Conservation (phyloP, 345 rosid species). For the Sapria himalayana region DNA sequence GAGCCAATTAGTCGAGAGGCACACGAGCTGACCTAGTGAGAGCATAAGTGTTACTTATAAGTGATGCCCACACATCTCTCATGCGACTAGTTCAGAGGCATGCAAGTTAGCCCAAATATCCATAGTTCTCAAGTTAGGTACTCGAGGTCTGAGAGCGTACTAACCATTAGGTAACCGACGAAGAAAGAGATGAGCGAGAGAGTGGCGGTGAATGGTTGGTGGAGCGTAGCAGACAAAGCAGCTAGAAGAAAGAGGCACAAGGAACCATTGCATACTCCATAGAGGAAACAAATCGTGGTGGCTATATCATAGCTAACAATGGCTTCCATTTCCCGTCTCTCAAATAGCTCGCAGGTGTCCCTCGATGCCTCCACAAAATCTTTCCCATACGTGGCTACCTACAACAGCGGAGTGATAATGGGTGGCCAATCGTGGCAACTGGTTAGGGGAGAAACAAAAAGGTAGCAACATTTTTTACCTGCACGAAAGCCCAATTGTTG, state of each 20-base stretch:
- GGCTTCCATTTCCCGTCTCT: slow-evolving; percentile 29
- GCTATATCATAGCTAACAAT: slow-evolving; percentile 76
- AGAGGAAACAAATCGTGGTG: slow-evolving; percentile 81
- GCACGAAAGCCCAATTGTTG: slow-evolving; percentile 98
- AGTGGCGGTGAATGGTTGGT: slow-evolving; percentile 54
- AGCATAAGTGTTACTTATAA: too few species aligned
- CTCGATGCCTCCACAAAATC: slow-evolving; percentile 82
- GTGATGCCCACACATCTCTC: too few species aligned
- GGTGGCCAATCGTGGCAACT: not conserved
- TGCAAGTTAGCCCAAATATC: too few species aligned
- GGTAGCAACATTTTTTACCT: slow-evolving; percentile 22
- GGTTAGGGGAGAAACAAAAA: not conserved
- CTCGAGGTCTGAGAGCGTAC: too few species aligned
- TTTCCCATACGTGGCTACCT: slow-evolving; percentile 91
- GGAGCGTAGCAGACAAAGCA: slow-evolving; percentile 54
- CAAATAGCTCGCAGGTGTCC: slow-evolving; percentile 70
- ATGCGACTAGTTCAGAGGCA: too few species aligned
- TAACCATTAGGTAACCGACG: slow-evolving; percentile 88
- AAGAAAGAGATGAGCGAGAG: slow-evolving; percentile 53
- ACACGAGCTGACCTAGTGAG: too few species aligned
- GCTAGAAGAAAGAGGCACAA: slow-evolving; percentile 66
- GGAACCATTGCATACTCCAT: slow-evolving; percentile 87
- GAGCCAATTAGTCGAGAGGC: too few species aligned
- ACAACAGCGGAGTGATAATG: too few species aligned
- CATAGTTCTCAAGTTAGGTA: too few species aligned